Evolutionary conservation across 345 rosid genomes (phyloP).

Genomic region (Murraya koenigii): DNA sequence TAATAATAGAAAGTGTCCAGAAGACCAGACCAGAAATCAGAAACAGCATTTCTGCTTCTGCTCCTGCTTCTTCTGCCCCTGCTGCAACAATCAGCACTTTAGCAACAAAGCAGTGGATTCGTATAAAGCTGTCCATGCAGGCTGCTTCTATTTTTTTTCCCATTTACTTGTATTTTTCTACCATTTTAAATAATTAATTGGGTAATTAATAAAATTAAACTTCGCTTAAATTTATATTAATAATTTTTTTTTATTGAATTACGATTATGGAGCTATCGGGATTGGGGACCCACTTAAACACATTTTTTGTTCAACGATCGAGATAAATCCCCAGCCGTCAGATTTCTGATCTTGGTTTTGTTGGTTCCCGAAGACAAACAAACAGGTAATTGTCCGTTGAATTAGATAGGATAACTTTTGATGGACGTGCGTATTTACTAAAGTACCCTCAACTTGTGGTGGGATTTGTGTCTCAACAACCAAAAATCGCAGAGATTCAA

Average conservation of each 20-base stretch:
- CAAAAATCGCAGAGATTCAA: background rate
- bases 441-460: background rate
- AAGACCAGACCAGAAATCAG: background rate
- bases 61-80: background rate
- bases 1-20: background rate
- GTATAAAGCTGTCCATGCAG: conserved; percentile 31
- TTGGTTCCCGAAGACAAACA: conserved; percentile 4
- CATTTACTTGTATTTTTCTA: background rate
- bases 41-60: background rate
- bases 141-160: background rate
- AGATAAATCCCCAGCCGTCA: conserved; percentile 25
- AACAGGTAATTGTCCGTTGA: background rate
- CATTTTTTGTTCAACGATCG: background rate
- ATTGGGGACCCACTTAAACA: background rate
- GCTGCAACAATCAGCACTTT: conserved; percentile 14
- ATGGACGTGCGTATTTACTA: background rate
- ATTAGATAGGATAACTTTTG: background rate
- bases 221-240: background rate
- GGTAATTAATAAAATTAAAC: background rate
- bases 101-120: conserved; percentile 12
- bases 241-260: background rate
- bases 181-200: background rate
- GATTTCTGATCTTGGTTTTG: conserved; percentile 15
- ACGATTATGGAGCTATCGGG: background rate
- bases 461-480: background rate